Evolutionary conservation across 306 rosid species (phyloP), one percentile per base, ranked within the genome.

Genomic region (Ormosia semicastrata): DNA sequence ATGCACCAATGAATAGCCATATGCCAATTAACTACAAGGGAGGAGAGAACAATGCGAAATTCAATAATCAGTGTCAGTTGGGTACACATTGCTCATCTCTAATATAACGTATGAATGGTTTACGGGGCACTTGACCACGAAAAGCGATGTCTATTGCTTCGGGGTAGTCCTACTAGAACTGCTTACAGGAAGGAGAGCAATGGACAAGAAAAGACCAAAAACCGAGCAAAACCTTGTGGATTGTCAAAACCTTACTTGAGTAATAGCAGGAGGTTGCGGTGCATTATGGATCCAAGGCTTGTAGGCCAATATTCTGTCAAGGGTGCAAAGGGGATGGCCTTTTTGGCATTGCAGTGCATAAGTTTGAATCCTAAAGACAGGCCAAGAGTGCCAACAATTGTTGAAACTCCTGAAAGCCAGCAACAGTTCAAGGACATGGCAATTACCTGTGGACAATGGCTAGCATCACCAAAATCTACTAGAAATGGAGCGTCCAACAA

Each of bases 341-440:
- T 71, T 81, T 79, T 95, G 83, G 92, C 96, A 15, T 78, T 84
- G 57, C 94, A 93, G 9, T 93, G 94, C 89, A 80, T 89, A 67
- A 92, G 90, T 76, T 52, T 92, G 87, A 91, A 85, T 62, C 98
- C 99, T 54, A 95, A 93, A 87, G 97, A 90, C 80, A 92, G 99
- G 82, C 94, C 98, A 34, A 93, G 85, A 83, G 93, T 92, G 97
- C 62, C 92, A 53, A 77, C 81, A 6, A 86, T 91, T 76, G 94
- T 96, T 78, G 92, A 96, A 71, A 91, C 86, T 49, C 98, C 93
- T 63, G 97, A 93, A 80, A 60, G 70, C 77, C 85, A 93, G 13
- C 91, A 90, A 70, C 86, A 87, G 73, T 85, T 85, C 40, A 95
- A 92, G 86, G 99, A 95, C 88, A 93, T 95, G 97, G 99, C 99